phyloP scores from a whole-genome alignment of 306 rosid species.

The Prunus mongolica region DNA sequence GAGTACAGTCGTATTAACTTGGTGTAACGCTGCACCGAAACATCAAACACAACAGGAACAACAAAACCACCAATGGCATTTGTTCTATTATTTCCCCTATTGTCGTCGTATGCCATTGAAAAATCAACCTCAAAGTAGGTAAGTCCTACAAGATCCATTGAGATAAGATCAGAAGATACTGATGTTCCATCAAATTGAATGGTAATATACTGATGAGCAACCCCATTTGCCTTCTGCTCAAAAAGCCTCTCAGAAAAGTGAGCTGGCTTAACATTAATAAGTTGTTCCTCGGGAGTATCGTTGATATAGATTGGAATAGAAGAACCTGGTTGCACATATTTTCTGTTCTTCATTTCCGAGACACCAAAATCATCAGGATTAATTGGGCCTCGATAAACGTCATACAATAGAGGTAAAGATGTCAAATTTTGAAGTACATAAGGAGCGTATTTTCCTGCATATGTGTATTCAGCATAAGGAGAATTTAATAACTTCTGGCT shows the following conservation, averaged over 20 bases:
- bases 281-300: conserved; percentile 61
- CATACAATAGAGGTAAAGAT: conserved; percentile 66
- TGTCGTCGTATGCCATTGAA: conserved; percentile 47
- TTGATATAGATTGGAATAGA: conserved; percentile 63
- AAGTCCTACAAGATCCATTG: conserved; percentile 93
- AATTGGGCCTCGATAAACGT: conserved; percentile 46
- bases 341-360: conserved; percentile 37
- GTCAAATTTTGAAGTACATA: conserved; percentile 86
- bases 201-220: conserved; percentile 67
- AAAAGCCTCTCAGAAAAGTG: conserved; percentile 61
- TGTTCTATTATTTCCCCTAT: conserved; percentile 27
- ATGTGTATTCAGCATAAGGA: conserved; percentile 40
- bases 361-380: conserved; percentile 39
- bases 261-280: conserved; percentile 54
- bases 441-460: conserved; percentile 70
- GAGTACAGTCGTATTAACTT: conserved; percentile 85
- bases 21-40: conserved; percentile 78
- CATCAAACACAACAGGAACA: conserved; percentile 90
- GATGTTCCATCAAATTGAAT: conserved; percentile 90
- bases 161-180: conserved; percentile 67
- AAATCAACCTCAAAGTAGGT: conserved; percentile 87
- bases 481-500: conserved; percentile 38
- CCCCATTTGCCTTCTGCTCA: conserved; percentile 58
- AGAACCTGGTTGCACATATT: conserved; percentile 70
- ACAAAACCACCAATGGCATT: conserved; percentile 45